phyloP scores from a whole-genome alignment of 345 rosid genomes.

The Balakata baccata region DNA sequence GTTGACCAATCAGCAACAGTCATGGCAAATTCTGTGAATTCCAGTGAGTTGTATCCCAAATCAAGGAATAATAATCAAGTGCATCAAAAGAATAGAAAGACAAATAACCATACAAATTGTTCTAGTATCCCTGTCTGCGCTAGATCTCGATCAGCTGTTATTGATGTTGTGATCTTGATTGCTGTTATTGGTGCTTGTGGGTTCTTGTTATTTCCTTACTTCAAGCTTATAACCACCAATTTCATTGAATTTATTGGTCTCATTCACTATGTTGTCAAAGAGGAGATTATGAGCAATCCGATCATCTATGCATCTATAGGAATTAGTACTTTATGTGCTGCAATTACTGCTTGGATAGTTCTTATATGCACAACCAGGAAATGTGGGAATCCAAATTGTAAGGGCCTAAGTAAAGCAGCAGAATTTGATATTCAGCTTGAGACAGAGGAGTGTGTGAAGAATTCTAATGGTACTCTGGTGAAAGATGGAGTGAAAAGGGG shows the following conservation, averaged over 20 bases:
- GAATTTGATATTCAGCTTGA: constrained; percentile 92
- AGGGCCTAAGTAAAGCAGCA: constrained; percentile 70
- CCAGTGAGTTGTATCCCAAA: constrained; percentile 35
- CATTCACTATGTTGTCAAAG: constrained; percentile 45
- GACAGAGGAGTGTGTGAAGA: constrained; percentile 84
- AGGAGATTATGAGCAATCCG: constrained; percentile 62
- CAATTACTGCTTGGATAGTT: constrained; percentile 57
- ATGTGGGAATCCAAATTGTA: constrained; percentile 81
- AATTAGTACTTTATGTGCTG: constrained; percentile 56
- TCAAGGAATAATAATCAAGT: constrained; percentile 39
- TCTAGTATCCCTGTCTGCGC: constrained; percentile 47
- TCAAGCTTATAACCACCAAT: constrained; percentile 38
- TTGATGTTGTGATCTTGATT: constrained; percentile 67
- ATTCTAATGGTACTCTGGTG: constrained; percentile 28
- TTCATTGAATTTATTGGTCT: constrained; percentile 41
- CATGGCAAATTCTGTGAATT: constrained; percentile 48
- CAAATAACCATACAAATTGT: constrained; percentile 30
- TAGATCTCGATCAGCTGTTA: constrained; percentile 64
- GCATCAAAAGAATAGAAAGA: constrained; percentile 32
- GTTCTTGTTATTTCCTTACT: constrained; percentile 66
- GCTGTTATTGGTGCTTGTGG: constrained; percentile 73
- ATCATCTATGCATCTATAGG: constrained; percentile 67
- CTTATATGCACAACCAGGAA: constrained; percentile 54
- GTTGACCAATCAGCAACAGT: constrained; percentile 51
- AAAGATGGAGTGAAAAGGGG: constrained; percentile 55